These are phyloP conservation scores for Neurospora sp. DNA, from an alignment of 495 filamentous ascomycete genomes.

Conservation along the genomic window DNA sequence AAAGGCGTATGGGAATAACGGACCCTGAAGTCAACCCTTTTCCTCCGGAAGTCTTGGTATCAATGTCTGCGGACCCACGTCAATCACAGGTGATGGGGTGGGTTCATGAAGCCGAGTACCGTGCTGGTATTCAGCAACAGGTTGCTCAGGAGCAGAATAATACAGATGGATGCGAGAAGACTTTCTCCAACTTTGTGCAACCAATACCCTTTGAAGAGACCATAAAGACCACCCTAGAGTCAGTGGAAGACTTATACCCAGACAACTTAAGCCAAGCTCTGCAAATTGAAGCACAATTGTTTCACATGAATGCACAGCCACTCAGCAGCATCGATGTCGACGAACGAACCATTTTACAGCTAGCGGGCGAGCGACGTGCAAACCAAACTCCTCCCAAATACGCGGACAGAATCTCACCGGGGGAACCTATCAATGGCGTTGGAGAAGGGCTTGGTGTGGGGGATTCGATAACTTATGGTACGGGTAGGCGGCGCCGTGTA, in stretches of 20 bases:
- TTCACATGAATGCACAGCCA: constrained; percentile 15
- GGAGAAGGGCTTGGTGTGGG: constrained; percentile 14
- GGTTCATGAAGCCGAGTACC: constrained; percentile 86
- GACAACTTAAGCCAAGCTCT: constrained; percentile 48
- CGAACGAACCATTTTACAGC: constrained; percentile 32
- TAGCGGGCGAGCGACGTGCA: constrained; percentile 6
- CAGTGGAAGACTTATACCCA: constrained; percentile 76
- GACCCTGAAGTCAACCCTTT: constrained; percentile 64
- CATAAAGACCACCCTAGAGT: constrained; percentile 68
- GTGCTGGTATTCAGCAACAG: constrained; percentile 48
- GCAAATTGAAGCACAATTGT: constrained; percentile 21
- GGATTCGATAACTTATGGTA: constrained; percentile 1
- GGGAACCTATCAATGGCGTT: constrained; percentile 5
- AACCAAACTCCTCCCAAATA: background rate
- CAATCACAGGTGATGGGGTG: constrained; percentile 59
- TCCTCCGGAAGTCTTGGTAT: constrained; percentile 64
- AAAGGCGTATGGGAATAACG: constrained; percentile 51
- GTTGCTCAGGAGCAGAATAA: constrained; percentile 51
- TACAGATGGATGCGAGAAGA: constrained; percentile 34
- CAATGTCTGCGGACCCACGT: constrained; percentile 75
- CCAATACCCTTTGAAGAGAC: constrained; percentile 40
- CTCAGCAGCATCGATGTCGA: constrained; percentile 33
- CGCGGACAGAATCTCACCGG: background rate
- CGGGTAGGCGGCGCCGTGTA: background rate
- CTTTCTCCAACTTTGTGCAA: constrained; percentile 56